phyloP scores from a whole-genome alignment of 2,329 filamentous ascomycete species.

The Colletotrichum sp. region DNA sequence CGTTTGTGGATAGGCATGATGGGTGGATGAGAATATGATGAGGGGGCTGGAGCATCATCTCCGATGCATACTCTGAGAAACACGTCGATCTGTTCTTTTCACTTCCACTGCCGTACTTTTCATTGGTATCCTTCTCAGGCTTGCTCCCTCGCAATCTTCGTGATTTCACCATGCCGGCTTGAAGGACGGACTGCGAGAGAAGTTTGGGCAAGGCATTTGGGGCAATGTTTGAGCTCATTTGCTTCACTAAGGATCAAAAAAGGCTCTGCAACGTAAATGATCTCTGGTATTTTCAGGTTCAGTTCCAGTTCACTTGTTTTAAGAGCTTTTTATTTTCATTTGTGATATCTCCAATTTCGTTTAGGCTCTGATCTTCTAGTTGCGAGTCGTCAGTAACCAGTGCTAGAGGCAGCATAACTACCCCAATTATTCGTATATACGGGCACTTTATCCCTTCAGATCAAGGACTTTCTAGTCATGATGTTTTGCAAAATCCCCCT shows the following conservation, averaged over 20 bases:
- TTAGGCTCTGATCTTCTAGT: too few species aligned
- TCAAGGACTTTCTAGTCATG: too few species aligned
- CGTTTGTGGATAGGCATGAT: neutral
- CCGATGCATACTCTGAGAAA: neutral
- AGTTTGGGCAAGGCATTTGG: neutral
- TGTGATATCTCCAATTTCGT: too few species aligned
- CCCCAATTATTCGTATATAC: too few species aligned
- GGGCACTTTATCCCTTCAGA: too few species aligned
- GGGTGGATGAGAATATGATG: neutral
- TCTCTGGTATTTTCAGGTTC: too few species aligned
- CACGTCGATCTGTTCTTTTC: neutral
- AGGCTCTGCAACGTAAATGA: too few species aligned
- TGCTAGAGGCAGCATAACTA: too few species aligned
- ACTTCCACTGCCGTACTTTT: neutral
- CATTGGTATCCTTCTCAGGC: neutral
- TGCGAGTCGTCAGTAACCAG: too few species aligned
- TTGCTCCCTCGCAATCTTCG: neutral
- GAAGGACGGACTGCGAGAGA: fast-evolving
- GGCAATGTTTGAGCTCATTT: neutral
- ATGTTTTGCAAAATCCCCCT: too few species aligned
- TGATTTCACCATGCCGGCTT: neutral
- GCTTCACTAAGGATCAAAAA: neutral
- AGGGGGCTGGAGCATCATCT: neutral
- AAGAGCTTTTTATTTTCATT: too few species aligned
- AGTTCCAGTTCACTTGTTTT: too few species aligned